A percentile compares a stretch with the other conserved stretches of the same genome.
Conservation (phyloP, 2,329 filamentous ascomycete genomes). For the Fusarium sp. region DNA sequence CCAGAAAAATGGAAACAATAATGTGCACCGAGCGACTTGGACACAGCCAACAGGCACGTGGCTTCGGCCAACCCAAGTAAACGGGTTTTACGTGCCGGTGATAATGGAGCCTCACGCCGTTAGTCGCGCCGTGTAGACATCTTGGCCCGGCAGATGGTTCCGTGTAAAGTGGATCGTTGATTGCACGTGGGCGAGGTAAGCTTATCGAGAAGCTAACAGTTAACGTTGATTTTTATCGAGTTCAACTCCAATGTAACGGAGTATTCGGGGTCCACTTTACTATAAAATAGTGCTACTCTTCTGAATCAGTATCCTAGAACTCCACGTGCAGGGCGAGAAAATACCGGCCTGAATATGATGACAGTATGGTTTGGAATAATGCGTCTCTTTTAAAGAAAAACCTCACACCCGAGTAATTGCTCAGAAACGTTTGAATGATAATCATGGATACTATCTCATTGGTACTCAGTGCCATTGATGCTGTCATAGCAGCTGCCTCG, state of each 20-base stretch:
- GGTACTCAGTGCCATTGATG: fast-evolving
- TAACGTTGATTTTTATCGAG: fast-evolving
- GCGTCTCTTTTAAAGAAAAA: fast-evolving
- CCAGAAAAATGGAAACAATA: fast-evolving
- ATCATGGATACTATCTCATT: neutral
- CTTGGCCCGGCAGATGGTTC: neutral
- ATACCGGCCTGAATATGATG: neutral
- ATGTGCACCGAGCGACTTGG: neutral
- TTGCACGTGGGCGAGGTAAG: neutral
- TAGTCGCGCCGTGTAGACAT: neutral
- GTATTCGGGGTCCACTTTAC: neutral
- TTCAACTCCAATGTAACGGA: fast-evolving
- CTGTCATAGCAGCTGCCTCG: neutral
- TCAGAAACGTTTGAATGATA: fast-evolving
- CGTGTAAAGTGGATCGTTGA: neutral
- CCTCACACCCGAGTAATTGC: fast-evolving
- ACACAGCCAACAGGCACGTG: neutral
- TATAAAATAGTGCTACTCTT: fast-evolving
- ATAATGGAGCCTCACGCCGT: neutral
- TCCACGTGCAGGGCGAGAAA: neutral
- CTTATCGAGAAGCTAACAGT: neutral
- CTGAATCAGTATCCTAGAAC: neutral
- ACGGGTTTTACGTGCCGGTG: neutral
- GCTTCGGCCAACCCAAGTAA: neutral
- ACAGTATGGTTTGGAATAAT: neutral